Evolutionary conservation across 306 rosid genomes (phyloP).

Genomic region (Glycine latifolia): DNA sequence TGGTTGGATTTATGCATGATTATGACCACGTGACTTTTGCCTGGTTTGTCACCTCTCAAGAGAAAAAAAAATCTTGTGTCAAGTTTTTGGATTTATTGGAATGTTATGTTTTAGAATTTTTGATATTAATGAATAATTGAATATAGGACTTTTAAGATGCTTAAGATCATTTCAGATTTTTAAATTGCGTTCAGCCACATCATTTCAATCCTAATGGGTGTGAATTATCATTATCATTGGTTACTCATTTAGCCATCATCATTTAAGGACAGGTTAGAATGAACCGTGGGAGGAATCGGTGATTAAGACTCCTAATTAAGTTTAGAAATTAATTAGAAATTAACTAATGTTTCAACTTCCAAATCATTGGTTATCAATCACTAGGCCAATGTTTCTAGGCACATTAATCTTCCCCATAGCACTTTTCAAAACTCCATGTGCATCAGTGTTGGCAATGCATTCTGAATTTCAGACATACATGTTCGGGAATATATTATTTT

Average conservation of each 20-base stretch:
- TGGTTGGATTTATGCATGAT: constrained; percentile 5
- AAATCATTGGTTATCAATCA: not conserved
- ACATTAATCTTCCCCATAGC: not conserved
- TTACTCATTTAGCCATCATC: not conserved
- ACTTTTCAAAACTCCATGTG: not conserved
- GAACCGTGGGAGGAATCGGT: no score
- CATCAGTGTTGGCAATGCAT: no score
- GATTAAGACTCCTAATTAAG: no score
- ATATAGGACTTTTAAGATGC: not conserved
- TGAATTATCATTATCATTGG: not conserved
- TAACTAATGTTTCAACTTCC: not conserved
- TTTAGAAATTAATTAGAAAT: no score
- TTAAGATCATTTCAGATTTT: not conserved
- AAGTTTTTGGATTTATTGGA: not conserved
- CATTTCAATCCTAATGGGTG: no score
- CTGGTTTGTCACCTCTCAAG: not conserved
- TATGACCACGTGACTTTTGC: constrained; percentile 37
- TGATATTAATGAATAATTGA: not conserved
- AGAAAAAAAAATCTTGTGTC: not conserved
- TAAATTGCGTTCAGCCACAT: no score
- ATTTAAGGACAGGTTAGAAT: not conserved
- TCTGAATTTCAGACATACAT: no score
- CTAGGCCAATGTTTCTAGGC: no score
- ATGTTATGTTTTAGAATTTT: not conserved
- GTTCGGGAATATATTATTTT: no score